phyloP scores from a whole-genome alignment of 257 asterid species.

The Primulina eburnea region DNA sequence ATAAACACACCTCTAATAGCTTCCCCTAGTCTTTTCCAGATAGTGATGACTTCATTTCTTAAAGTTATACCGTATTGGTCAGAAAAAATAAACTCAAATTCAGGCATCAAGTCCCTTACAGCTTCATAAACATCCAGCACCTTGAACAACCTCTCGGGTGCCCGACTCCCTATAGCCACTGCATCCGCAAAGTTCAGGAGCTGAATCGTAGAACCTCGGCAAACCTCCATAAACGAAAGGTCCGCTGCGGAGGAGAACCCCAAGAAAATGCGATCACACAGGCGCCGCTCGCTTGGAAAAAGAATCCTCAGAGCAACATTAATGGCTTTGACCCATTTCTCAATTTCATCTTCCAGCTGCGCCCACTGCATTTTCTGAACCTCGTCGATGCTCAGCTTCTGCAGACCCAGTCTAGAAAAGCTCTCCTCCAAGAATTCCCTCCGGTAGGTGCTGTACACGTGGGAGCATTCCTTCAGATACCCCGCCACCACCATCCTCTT shows the following conservation, averaged over 20 bases:
- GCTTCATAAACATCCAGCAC: conserved; percentile 89
- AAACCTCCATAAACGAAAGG: conserved; percentile 91
- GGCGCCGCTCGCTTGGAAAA: conserved; percentile 83
- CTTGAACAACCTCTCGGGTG: conserved; percentile 87
- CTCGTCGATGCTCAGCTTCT: conserved; percentile 83
- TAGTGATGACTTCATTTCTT: conserved; percentile 74
- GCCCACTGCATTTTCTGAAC: conserved; percentile 90
- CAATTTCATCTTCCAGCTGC: conserved; percentile 84
- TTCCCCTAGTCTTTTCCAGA: conserved; percentile 89
- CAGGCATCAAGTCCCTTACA: conserved; percentile 84
- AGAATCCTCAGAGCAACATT: conserved; percentile 74
- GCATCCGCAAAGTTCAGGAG: conserved; percentile 88
- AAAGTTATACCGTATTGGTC: conserved; percentile 73
- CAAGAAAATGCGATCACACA: not conserved
- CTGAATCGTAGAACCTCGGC: conserved; percentile 82
- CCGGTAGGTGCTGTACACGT: conserved; percentile 76
- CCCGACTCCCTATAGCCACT: conserved; percentile 85
- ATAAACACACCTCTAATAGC: conserved; percentile 82
- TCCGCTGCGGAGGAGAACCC: conserved; percentile 44
- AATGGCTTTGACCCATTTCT: conserved; percentile 82
- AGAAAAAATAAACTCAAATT: conserved; percentile 71
- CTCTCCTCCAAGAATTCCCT: conserved; percentile 93
- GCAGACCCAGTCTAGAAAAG: conserved; percentile 73
- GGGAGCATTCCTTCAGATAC: conserved; percentile 78
- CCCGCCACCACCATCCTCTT: conserved; percentile 97